Evolutionary conservation across 2,329 filamentous ascomycete species (phyloP), one percentile per base, ranked within the genome.

Genomic region (Diaporthe sp.): DNA sequence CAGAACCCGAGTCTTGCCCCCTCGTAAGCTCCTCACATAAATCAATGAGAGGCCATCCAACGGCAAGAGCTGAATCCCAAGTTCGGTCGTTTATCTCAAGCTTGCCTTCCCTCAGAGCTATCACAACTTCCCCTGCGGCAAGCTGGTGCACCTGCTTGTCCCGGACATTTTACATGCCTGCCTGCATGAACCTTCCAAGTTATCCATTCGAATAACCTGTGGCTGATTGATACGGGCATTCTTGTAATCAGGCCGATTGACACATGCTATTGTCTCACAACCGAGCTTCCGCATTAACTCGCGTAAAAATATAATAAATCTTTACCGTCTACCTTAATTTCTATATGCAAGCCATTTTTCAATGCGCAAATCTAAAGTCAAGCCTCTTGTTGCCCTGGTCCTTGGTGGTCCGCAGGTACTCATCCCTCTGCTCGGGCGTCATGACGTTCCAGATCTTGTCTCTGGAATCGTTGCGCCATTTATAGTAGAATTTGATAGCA

Each of bases 311-410:
- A 9, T 59, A n/a, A 39, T 59, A 59, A n/a, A 39, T 59, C 3
- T 12, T 12, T 2, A 15, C 7, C n/a, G n/a, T 25, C 46, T 69
- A 69, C 10, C 19, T 8, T 15, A 7, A 1, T 59, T 10, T 39
- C 39, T 25, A 39, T 13, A n/a, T 37, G 22, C 6, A 39, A n/a
- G 19, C 37, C 25, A 12, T 37, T 5, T 67, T 51, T 77, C n/a
- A 84, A 72, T 82, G 80, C 6, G 79, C 79, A 72, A 82, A 82
- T 25, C 81, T 76, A 75, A 82, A 82, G 65, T 82, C 81, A 7
- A 82, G 70, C n/a, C 81, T 76, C 77, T 86, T 87, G 72, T 84
- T 87, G 6, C 86, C 86, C 74, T 85, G 78, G 73, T 87, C 85
- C 22, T 79, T 84, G 0, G 85, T 87, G 1, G 82, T 86, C 8